These are phyloP conservation scores for Phytophthora cactorum DNA, from an alignment of 352 stramenopile genomes.

Conservation along the genomic window DNA sequence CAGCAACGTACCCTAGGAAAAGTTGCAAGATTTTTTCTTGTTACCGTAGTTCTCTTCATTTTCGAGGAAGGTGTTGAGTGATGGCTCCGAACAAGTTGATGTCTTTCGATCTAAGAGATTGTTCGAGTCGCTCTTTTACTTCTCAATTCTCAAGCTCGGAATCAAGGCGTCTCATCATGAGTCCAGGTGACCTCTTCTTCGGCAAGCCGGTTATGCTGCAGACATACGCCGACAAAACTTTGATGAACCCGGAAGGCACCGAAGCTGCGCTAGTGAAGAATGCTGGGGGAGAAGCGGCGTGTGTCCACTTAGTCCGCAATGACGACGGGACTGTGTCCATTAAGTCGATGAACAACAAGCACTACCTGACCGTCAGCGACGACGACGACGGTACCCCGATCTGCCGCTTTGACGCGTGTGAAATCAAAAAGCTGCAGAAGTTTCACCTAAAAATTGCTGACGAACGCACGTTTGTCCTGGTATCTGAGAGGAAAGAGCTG, in stretches of 20 bases:
- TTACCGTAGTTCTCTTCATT: too few species aligned
- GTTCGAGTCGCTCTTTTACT: not conserved
- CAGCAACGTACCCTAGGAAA: too few species aligned
- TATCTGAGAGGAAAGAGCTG: not conserved
- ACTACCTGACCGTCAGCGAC: not conserved
- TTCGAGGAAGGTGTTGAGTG: not conserved
- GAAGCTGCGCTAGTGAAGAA: not conserved
- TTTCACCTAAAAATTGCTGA: not conserved
- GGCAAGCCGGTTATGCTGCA: not conserved
- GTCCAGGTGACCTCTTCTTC: not conserved
- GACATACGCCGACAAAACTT: not conserved
- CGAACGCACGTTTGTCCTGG: not conserved
- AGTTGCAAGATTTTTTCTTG: not conserved
- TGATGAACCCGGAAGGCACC: not conserved
- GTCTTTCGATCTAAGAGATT: not conserved
- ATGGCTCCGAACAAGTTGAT: not conserved
- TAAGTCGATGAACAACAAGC: not conserved
- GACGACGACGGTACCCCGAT: not conserved
- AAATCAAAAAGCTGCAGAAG: not conserved
- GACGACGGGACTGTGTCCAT: constrained; percentile 1
- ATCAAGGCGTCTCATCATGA: not conserved
- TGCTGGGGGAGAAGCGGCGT: not conserved
- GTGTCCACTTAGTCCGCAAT: not conserved
- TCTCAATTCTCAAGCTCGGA: not conserved
- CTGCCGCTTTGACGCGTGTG: not conserved